phyloP scores from a whole-genome alignment of 2,329 filamentous ascomycete genomes.

The Coleophoma eucalyptorum region DNA sequence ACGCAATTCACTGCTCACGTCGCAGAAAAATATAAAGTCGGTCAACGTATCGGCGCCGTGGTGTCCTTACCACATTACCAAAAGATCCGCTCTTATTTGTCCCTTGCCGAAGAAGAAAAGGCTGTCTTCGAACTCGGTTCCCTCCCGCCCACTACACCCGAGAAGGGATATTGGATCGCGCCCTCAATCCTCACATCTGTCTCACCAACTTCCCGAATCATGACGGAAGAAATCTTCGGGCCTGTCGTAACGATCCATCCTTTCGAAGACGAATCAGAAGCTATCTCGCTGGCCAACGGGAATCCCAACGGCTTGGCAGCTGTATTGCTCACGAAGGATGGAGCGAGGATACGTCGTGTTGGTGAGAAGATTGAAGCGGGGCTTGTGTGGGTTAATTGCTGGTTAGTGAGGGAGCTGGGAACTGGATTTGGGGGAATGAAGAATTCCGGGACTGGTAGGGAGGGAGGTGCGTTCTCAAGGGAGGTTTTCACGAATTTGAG shows the following conservation, averaged over 20 bases:
- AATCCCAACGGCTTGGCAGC: constrained; percentile 28
- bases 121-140: constrained; percentile 6
- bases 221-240: constrained; percentile 54
- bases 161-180: constrained; percentile 6
- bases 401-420: constrained; percentile 28
- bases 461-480: constrained; percentile 28
- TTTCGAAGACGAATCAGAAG: constrained; percentile 50
- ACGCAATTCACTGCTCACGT: constrained; percentile 4
- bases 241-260: constrained; percentile 52
- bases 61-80: constrained; percentile 6
- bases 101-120: constrained; percentile 5
- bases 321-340: constrained; percentile 26
- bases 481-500: constrained; percentile 29
- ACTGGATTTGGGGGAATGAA: constrained; percentile 32
- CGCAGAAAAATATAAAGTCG: constrained; percentile 1
- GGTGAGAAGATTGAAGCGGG: constrained; percentile 29
- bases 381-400: constrained; percentile 30
- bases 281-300: constrained; percentile 55
- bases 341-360: constrained; percentile 24
- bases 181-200: constrained; percentile 9
- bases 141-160: not conserved
- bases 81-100: constrained; percentile 4
- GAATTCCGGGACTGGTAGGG: constrained; percentile 26
- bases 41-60: constrained; percentile 2
- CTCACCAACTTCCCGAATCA: constrained; percentile 2